phyloP scores from a whole-genome alignment of 306 rosid genomes.

The Cucurbita argyrosperma region DNA sequence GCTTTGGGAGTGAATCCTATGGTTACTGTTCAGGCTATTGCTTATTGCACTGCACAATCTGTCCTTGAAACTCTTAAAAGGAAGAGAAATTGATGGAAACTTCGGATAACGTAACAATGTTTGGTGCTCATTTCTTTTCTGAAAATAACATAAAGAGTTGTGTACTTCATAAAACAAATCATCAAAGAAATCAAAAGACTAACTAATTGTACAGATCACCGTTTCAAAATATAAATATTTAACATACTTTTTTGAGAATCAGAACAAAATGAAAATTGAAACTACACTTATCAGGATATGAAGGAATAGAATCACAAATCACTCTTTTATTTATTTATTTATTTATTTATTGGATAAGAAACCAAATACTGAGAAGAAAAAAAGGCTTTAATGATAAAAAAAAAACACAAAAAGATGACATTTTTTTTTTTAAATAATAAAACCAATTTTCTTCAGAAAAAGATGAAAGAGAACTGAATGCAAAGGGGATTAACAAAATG shows the following conservation, averaged over 20 bases:
- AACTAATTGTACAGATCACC: not conserved
- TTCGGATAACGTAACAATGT: not conserved
- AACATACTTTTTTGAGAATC: too few relatives aligned
- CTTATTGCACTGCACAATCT: constrained; percentile 77
- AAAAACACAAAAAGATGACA: too few relatives aligned
- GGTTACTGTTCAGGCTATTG: constrained; percentile 70
- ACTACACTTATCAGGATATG: not conserved
- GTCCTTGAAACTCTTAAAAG: constrained; percentile 43
- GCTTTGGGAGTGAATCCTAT: constrained; percentile 82
- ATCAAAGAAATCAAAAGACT: not conserved
- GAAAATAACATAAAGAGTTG: not conserved
- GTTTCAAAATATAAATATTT: not conserved
- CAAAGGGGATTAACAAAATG: too few relatives aligned
- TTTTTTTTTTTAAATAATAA: too few relatives aligned
- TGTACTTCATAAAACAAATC: not conserved
- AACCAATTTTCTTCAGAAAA: too few relatives aligned
- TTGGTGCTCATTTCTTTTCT: not conserved
- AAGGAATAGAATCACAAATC: not conserved
- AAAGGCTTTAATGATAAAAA: too few relatives aligned
- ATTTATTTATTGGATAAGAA: too few relatives aligned
- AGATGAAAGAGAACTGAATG: too few relatives aligned
- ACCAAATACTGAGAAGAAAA: too few relatives aligned
- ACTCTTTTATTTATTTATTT: not conserved
- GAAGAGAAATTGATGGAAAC: constrained; percentile 18
- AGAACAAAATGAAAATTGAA: too few relatives aligned